phyloP scores from a whole-genome alignment of 2,329 filamentous ascomycete genomes.

The Clarireedia sp. region DNA sequence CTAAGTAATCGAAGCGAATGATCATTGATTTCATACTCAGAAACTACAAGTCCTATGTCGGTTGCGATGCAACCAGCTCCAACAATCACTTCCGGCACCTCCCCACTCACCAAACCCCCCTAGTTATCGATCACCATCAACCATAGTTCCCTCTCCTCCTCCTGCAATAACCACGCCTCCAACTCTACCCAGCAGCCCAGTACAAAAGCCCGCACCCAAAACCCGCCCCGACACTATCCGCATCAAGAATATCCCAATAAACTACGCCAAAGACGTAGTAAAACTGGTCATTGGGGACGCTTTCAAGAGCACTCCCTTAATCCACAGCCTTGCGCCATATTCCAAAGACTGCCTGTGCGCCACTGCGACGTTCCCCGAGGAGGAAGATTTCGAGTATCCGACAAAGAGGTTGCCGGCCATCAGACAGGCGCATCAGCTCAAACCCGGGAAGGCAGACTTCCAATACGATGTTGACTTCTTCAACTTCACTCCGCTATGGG shows the following conservation, averaged over 20 bases:
- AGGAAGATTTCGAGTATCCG: neutral
- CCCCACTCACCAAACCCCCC: neutral
- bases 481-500: constrained; percentile 1
- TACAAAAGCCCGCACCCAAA: neutral
- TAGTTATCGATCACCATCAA: neutral
- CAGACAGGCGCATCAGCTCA: neutral
- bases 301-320: neutral
- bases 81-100: neutral
- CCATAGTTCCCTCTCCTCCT: neutral
- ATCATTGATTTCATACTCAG: neutral
- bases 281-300: neutral
- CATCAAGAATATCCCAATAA: constrained; percentile 1
- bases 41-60: neutral
- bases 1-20: too few relatives aligned
- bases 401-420: neutral
- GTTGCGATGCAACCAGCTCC: neutral
- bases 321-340: neutral
- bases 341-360: neutral
- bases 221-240: constrained; percentile 6
- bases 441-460: neutral
- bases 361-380: neutral
- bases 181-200: neutral
- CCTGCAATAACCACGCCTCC: neutral
- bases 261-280: neutral
- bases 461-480: constrained; percentile 5